Conservation (phyloP, 2,329 filamentous ascomycete genomes). For the Ophiosphaerella korrae region DNA sequence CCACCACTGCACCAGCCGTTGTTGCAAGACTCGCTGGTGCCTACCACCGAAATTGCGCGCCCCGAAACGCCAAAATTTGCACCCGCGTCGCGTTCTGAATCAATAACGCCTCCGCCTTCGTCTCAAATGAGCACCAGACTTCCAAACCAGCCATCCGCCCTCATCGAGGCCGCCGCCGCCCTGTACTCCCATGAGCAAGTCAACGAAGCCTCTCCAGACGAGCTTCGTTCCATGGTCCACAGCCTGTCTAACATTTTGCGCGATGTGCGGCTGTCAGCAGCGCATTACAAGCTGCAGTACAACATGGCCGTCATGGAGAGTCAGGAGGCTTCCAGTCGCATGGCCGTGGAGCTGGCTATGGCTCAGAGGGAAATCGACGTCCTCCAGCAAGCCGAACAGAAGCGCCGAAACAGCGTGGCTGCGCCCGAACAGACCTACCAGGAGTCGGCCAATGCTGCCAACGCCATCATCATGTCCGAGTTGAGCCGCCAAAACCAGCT, state of each 20-base stretch:
- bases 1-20: conserved; percentile 25
- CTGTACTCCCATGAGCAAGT: conserved; percentile 59
- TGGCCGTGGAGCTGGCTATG: conserved; percentile 90
- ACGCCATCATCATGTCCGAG: conserved; percentile 59
- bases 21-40: conserved; percentile 38
- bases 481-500: conserved; percentile 64
- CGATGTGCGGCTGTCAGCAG: conserved; percentile 78
- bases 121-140: conserved; percentile 57
- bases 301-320: conserved; percentile 84
- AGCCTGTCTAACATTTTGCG: conserved; percentile 60
- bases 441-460: conserved; percentile 59
- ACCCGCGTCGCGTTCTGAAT: conserved; percentile 27
- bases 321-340: conserved; percentile 81
- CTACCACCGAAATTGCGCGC: conserved; percentile 36
- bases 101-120: conserved; percentile 68
- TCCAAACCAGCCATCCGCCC: conserved; percentile 28
- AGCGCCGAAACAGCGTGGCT: conserved; percentile 62
- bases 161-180: conserved; percentile 43
- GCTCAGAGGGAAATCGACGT: conserved; percentile 87
- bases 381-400: conserved; percentile 74
- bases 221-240: conserved; percentile 60
- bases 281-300: conserved; percentile 90
- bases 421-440: conserved; percentile 58
- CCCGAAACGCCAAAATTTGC: conserved; percentile 31
- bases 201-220: conserved; percentile 56